Percentiles rank a stretch among this genome's conserved stretches.
phyloP scores from a whole-genome alignment of 805 yeast genomes.

The Yarrowia alimentaria region DNA sequence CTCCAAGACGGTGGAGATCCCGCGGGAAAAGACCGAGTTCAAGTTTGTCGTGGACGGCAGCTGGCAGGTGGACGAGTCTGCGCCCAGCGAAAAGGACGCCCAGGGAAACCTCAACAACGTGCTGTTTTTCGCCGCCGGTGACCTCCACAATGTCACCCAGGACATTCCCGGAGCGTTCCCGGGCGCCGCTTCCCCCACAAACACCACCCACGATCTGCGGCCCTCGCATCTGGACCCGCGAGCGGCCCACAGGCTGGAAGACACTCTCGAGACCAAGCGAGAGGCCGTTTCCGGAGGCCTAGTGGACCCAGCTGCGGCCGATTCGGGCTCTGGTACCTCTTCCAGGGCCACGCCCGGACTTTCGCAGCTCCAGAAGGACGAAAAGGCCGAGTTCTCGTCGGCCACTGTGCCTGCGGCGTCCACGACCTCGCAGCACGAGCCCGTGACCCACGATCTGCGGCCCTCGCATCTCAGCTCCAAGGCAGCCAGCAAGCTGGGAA shows the following conservation, averaged over 20 bases:
- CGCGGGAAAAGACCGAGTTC: constrained; percentile 40
- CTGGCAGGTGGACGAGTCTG: constrained; percentile 49
- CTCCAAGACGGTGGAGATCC: constrained; percentile 37
- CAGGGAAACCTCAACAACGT: constrained; percentile 31
- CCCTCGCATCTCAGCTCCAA: background rate
- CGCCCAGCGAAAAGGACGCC: constrained; percentile 29
- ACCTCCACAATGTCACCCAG: constrained; percentile 21
- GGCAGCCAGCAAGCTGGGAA: background rate
- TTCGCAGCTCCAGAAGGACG: constrained; percentile 10
- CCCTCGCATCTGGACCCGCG: constrained; percentile 11
- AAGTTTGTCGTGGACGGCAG: constrained; percentile 62
- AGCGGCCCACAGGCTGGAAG: constrained; percentile 3
- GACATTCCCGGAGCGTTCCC: constrained; percentile 21
- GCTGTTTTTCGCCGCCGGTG: constrained; percentile 1
- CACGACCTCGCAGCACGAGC: constrained; percentile 9
- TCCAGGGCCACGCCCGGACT: too few species aligned
- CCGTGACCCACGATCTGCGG: constrained; percentile 1
- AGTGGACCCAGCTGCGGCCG: background rate
- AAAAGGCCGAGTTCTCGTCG: constrained; percentile 3
- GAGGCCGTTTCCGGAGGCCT: constrained; percentile 15
- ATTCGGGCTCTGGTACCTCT: background rate
- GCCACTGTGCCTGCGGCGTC: constrained; percentile 1
- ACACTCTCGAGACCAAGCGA: constrained; percentile 4
- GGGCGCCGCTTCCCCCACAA: background rate
- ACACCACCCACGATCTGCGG: background rate